Base-by-base conservation (phyloP, 441 rosid species). In the Metrosideros polymorpha region DNA sequence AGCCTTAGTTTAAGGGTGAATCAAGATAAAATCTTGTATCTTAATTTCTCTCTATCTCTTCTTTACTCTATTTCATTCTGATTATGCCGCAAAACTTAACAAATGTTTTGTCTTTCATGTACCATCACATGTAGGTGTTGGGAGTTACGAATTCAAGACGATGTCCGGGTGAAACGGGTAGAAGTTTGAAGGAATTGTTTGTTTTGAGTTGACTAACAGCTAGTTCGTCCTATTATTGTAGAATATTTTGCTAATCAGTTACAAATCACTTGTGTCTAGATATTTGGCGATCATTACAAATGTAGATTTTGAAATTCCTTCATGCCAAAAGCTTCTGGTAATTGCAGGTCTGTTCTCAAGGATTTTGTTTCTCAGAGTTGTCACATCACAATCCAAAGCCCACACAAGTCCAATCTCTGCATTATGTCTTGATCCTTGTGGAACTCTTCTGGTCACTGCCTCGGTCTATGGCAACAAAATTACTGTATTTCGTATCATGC, bases 371-470 rank as follows among this genome's bases (percentile, higher is more conserved):
- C 99, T 54, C 90, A n/a, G 94, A 89, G 95, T 94, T 88, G 94
- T 98, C 86, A 84, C 96, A 88, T 90, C 98, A 35, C 98, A 96
- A 89, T 95, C 96, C 88, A 92, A 95, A 88, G 98, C 98, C 86
- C 99, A 97, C 89, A 91, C 98, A 45, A 98, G 99, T 93, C 99
- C 99, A 86, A 93, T 98, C 55, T 98, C 99, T 85, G 99, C 99
- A 51, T 92, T 98, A 6, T 96, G 98, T 89, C 96, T 98, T 88
- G 99, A 98, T 87, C 99, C 96, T 76, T 95, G 99, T 85, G 99
- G 99, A 84, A 98, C 99, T 43, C 91, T 98, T 59, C 87, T 98
- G 86, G 98, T 98, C 83, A 95, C 99, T 66, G 98, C 99, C 88
- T 98, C 99, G 56, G 93, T 95, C 86, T 95, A 95, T 88, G 99